phyloP scores from a whole-genome alignment of 208 protist species.

The Wallacemonas sp. region DNA sequence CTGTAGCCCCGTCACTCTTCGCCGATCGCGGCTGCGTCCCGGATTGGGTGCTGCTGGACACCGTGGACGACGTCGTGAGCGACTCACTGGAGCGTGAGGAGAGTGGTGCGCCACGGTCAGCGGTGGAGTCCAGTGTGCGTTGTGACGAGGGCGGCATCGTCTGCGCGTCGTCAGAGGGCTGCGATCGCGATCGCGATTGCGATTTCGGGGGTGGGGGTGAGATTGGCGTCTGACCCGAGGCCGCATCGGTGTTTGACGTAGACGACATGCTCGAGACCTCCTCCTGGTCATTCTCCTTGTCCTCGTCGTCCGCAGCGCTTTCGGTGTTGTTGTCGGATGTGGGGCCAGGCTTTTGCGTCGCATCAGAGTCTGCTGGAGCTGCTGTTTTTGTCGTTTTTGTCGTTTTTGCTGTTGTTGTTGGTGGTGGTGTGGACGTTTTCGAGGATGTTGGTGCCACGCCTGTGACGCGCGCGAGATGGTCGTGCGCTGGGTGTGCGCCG shows the following conservation, averaged over 20 bases:
- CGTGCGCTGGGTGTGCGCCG: neutral
- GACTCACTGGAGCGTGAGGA: neutral
- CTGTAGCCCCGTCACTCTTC: neutral
- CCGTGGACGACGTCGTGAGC: neutral
- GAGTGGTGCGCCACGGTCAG: too few relatives aligned
- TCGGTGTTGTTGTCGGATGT: neutral
- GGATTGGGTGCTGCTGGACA: neutral
- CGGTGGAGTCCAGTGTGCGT: too few relatives aligned
- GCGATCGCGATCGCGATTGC: neutral
- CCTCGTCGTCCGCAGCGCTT: neutral
- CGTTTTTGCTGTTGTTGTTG: too few relatives aligned
- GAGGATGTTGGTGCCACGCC: too few relatives aligned
- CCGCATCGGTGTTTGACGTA: neutral
- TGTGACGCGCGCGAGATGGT: neutral
- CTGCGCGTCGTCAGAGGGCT: neutral
- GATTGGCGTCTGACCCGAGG: neutral
- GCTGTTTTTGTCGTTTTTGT: too few relatives aligned
- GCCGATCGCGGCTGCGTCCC: too few relatives aligned
- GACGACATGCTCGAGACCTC: constrained; percentile 5
- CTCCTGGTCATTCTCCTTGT: neutral
- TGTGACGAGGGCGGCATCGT: too few relatives aligned
- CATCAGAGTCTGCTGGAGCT: too few relatives aligned
- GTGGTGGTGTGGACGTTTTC: too few relatives aligned
- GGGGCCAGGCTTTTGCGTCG: neutral
- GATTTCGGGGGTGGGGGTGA: neutral